phyloP scores from a whole-genome alignment of 2,329 filamentous ascomycete genomes.

The Knoxdaviesia capensis region DNA sequence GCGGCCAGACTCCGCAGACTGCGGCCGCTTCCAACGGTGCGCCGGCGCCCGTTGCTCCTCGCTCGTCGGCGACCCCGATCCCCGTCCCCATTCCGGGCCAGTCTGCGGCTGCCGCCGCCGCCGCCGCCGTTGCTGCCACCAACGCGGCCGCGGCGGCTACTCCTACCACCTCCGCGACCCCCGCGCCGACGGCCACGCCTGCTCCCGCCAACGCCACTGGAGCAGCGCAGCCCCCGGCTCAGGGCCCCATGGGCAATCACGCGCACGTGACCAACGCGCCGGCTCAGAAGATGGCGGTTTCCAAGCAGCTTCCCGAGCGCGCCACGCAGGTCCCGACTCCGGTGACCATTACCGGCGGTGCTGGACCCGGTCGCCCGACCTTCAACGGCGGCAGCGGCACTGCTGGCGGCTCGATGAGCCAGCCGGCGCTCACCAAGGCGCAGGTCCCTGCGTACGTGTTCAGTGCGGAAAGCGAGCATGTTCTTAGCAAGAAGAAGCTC shows the following conservation, averaged over 20 bases:
- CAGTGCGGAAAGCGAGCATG: slow-evolving; percentile 77
- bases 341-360: slow-evolving; percentile 45
- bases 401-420: slow-evolving; percentile 64
- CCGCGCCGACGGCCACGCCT: no score
- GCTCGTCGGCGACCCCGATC: slow-evolving; percentile 1
- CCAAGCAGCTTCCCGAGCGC: slow-evolving; percentile 52
- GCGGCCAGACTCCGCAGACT: slow-evolving; percentile 28
- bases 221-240: not conserved
- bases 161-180: no score
- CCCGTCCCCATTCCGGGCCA: slow-evolving; percentile 9
- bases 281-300: slow-evolving; percentile 52
- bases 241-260: no score
- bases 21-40: slow-evolving; percentile 9
- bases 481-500: slow-evolving; percentile 94
- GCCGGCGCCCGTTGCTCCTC: not conserved
- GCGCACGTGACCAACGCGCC: slow-evolving; percentile 16
- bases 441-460: slow-evolving; percentile 70
- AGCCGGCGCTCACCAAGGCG: slow-evolving; percentile 66
- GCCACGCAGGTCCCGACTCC: slow-evolving; percentile 52
- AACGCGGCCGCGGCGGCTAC: slow-evolving; percentile 1
- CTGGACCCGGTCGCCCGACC: slow-evolving; percentile 55
- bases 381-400: slow-evolving; percentile 59
- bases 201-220: slow-evolving; percentile 17
- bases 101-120: slow-evolving; percentile 7
- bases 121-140: slow-evolving; percentile 7